phyloP scores from a whole-genome alignment of 1,284 basidiomycete genomes.

The Gomphus sp. region DNA sequence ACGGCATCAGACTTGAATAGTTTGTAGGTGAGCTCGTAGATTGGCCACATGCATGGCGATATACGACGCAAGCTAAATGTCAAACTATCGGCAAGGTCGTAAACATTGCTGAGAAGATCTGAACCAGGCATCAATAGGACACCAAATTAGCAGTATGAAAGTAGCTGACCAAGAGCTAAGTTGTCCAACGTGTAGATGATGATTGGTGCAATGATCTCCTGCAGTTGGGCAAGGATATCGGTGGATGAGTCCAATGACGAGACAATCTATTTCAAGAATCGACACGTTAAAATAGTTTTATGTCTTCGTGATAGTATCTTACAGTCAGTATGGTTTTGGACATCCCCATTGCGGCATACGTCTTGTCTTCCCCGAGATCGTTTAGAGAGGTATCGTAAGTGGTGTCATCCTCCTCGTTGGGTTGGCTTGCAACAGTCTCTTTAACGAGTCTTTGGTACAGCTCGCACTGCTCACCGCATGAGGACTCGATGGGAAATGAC shows the following conservation, averaged over 20 bases:
- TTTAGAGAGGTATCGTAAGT: slow-evolving; percentile 41
- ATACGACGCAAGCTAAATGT: slow-evolving; percentile 78
- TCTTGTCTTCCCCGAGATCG: slow-evolving; percentile 70
- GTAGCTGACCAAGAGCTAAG: slow-evolving; percentile 51
- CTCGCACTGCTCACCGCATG: slow-evolving; percentile 46
- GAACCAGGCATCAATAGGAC: neutral
- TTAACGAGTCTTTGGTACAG: slow-evolving; percentile 73
- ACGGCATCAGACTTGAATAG: slow-evolving; percentile 80
- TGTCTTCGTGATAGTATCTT: slow-evolving; percentile 18
- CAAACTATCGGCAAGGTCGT: slow-evolving; percentile 77
- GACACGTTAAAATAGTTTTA: neutral
- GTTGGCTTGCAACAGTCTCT: slow-evolving; percentile 44
- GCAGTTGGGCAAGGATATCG: slow-evolving; percentile 73
- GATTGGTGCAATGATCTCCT: slow-evolving; percentile 74
- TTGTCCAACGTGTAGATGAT: slow-evolving; percentile 71
- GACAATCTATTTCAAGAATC: slow-evolving; percentile 40
- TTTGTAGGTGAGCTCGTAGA: slow-evolving; percentile 77
- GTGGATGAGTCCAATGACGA: slow-evolving; percentile 65
- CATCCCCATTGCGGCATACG: slow-evolving; percentile 77
- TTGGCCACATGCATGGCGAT: slow-evolving; percentile 77
- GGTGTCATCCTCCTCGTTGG: slow-evolving; percentile 35
- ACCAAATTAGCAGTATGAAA: neutral
- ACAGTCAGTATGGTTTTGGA: slow-evolving; percentile 75
- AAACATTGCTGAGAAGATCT: slow-evolving; percentile 87
- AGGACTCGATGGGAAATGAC: neutral